These are phyloP conservation scores for Gnaphalium uliginosum DNA, from an alignment of 129 eudicot species.

Conservation along the genomic window DNA sequence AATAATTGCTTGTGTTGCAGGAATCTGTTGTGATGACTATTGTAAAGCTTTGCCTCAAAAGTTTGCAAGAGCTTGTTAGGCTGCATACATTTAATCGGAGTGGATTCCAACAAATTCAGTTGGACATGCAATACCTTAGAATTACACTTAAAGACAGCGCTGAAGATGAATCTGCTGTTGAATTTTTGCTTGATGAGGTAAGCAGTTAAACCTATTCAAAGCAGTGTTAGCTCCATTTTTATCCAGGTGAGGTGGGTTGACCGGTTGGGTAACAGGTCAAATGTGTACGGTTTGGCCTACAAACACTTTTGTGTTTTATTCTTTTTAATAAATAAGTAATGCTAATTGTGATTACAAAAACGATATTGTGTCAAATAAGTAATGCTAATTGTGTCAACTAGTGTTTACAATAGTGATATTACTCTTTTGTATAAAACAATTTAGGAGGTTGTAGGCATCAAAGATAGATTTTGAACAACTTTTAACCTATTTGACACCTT, in stretches of 20 bases:
- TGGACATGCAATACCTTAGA: slow-evolving; percentile 89
- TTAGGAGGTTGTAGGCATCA: not conserved
- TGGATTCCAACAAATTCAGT: slow-evolving; percentile 97
- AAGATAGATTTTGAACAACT: not conserved
- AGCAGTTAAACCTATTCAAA: not conserved
- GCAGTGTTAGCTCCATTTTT: too few species aligned
- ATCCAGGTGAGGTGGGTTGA: too few species aligned
- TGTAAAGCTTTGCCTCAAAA: slow-evolving; percentile 77
- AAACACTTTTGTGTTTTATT: not conserved
- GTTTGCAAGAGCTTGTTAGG: slow-evolving; percentile 84
- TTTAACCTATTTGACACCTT: not conserved
- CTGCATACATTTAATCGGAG: slow-evolving; percentile 91
- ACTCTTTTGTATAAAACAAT: not conserved
- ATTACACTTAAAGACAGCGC: slow-evolving; percentile 60
- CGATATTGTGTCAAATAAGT: not conserved
- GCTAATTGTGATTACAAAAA: not conserved
- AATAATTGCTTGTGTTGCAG: slow-evolving; percentile 43
- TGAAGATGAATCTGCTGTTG: slow-evolving; percentile 94
- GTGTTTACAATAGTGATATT: not conserved
- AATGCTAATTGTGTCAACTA: not conserved
- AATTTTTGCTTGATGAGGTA: slow-evolving; percentile 97
- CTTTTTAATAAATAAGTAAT: not conserved
- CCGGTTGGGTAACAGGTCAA: too few species aligned
- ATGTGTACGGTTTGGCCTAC: not conserved
- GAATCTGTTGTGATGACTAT: slow-evolving; percentile 85